A percentile compares a stretch with the other conserved stretches of the same genome.
These are phyloP conservation scores for Sanchytrium tribonematis DNA, from an alignment of 371 early-diverging fungal genomes.

Conservation along the genomic window DNA sequence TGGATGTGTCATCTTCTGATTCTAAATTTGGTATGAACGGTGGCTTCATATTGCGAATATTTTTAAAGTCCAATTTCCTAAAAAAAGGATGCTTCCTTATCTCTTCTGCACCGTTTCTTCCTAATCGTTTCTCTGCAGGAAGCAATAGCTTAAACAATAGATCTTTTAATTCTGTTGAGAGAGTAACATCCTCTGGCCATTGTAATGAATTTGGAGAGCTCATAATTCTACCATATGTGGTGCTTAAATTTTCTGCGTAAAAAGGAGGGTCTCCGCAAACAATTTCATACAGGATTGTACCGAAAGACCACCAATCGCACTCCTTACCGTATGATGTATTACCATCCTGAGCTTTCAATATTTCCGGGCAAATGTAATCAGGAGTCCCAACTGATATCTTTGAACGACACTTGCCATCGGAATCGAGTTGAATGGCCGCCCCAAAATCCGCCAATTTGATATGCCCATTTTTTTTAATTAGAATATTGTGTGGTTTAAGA, in stretches of 20 bases:
- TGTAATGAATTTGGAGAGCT: slow-evolving; percentile 12
- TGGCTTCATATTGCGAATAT: slow-evolving; percentile 13
- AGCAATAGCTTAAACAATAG: slow-evolving; percentile 12
- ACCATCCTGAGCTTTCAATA: slow-evolving; percentile 22
- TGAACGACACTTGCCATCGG: slow-evolving; percentile 18
- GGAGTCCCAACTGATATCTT: slow-evolving; percentile 42
- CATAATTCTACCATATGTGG: slow-evolving; percentile 32
- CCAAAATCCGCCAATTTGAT: slow-evolving; percentile 75
- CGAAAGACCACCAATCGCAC: slow-evolving; percentile 62
- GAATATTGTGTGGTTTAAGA: slow-evolving; percentile 64
- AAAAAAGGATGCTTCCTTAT: slow-evolving; percentile 16
- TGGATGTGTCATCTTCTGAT: slow-evolving; percentile 34
- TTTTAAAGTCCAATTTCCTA: slow-evolving; percentile 11
- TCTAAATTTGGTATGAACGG: slow-evolving; percentile 45
- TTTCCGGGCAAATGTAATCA: slow-evolving; percentile 52
- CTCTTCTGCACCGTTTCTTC: slow-evolving; percentile 32
- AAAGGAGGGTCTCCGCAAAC: slow-evolving; percentile 32
- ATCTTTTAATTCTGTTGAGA: slow-evolving; percentile 9
- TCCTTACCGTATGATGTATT: slow-evolving; percentile 19
- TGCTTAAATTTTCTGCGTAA: slow-evolving; percentile 26
- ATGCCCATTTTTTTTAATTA: slow-evolving; percentile 38
- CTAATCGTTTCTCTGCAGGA: slow-evolving; percentile 31
- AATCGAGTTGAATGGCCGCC: slow-evolving; percentile 19
- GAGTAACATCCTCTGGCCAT: slow-evolving; percentile 8
- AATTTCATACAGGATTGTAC: slow-evolving; percentile 66